A percentile compares a stretch with the other conserved stretches of the same genome.
phyloP scores from a whole-genome alignment of 1,139 yeast species.

The Candida freyschussii region DNA sequence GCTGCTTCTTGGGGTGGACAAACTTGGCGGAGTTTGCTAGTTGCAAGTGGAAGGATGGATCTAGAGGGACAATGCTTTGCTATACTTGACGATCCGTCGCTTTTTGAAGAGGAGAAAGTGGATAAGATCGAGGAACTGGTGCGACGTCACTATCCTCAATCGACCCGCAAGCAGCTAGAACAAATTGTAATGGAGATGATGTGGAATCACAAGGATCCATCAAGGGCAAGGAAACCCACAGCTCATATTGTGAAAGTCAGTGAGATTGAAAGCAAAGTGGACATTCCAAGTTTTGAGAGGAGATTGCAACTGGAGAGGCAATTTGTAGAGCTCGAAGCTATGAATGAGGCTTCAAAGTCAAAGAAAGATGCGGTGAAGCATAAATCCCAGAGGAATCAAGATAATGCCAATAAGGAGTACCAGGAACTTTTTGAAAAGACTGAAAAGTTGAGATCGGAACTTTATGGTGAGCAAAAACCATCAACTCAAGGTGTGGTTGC shows the following conservation, averaged over 20 bases:
- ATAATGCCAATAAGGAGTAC: constrained; percentile 10
- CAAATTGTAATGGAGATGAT: constrained; percentile 33
- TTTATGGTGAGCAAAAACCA: constrained; percentile 17
- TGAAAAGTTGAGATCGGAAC: constrained; percentile 14
- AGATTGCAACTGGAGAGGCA: constrained; percentile 23
- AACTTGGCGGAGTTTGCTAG: too few relatives aligned
- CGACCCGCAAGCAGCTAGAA: constrained; percentile 25
- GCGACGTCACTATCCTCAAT: constrained; percentile 14
- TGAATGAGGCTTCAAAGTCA: constrained; percentile 8
- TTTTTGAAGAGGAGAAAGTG: constrained; percentile 35
- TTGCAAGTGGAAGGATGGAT: constrained; percentile 3
- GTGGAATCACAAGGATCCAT: constrained; percentile 35
- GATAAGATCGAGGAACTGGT: constrained; percentile 34
- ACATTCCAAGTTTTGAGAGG: constrained; percentile 24
- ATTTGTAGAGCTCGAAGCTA: constrained; percentile 15
- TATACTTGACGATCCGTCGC: constrained; percentile 27
- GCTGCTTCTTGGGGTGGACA: too few relatives aligned
- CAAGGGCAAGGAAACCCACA: constrained; percentile 6
- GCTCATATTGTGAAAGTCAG: constrained; percentile 20
- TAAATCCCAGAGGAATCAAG: background rate
- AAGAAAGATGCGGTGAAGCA: background rate
- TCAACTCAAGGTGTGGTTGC: too few relatives aligned
- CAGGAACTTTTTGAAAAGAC: constrained; percentile 17
- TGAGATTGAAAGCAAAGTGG: constrained; percentile 17
- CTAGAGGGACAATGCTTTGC: constrained; percentile 29